Percentiles rank a stretch among this genome's conserved stretches.
These are phyloP conservation scores for Solanum chacoense DNA, from an alignment of 305 asterid genomes.

Conservation along the genomic window DNA sequence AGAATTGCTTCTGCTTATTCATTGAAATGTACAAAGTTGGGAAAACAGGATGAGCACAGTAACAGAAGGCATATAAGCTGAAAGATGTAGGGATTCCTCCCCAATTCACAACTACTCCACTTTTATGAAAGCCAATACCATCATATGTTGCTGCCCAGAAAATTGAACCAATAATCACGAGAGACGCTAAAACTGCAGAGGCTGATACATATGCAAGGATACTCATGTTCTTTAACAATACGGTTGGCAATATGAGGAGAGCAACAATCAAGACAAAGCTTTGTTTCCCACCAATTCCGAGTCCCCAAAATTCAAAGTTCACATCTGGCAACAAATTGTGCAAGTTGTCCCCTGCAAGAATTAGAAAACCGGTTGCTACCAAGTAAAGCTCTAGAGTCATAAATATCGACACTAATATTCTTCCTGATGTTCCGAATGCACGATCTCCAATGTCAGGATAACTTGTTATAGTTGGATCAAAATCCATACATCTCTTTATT, in stretches of 20 bases:
- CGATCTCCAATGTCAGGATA: neutral
- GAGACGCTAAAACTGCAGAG: neutral
- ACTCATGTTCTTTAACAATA: neutral
- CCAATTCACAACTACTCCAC: neutral
- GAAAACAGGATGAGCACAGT: neutral
- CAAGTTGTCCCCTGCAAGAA: neutral
- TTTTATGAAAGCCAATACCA: neutral
- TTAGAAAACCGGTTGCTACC: neutral
- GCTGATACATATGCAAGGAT: neutral
- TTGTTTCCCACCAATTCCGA: neutral
- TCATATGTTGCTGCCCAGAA: neutral
- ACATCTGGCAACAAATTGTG: neutral
- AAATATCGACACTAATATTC: neutral
- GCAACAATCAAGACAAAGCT: neutral
- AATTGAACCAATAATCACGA: neutral
- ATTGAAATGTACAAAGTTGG: neutral
- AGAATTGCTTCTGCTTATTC: neutral
- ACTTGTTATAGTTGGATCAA: neutral
- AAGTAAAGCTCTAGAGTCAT: neutral
- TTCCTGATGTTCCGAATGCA: neutral
- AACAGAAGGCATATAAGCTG: neutral
- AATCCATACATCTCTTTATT: neutral
- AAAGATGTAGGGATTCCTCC: neutral
- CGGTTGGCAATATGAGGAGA: neutral
- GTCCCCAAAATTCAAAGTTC: neutral